A percentile compares a stretch with the other conserved stretches of the same genome.
Evolutionary conservation across 2,329 filamentous ascomycete genomes (phyloP).

Genomic region (Aureobasidium mangrovei): DNA sequence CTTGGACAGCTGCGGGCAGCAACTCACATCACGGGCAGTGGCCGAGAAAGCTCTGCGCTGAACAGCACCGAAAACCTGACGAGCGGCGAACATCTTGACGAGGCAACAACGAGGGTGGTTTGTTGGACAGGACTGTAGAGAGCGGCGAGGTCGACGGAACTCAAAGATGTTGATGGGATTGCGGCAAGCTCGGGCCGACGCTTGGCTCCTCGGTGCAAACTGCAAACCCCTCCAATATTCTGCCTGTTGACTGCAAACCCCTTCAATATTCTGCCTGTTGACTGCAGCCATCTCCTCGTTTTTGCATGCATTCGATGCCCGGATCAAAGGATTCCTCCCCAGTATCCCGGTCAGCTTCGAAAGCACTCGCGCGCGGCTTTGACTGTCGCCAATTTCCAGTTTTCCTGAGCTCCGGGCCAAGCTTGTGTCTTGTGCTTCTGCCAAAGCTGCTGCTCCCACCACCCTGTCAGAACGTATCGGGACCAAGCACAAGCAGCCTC

Average conservation of each 20-base stretch:
- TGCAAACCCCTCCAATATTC: no score
- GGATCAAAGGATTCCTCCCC: no score
- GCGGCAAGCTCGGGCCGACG: not conserved
- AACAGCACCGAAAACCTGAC: slow-evolving; percentile 40
- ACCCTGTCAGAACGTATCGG: not conserved
- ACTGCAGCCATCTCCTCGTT: no score
- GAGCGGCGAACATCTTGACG: slow-evolving; percentile 62
- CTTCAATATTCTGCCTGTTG: no score
- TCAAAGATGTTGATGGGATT: slow-evolving; percentile 6
- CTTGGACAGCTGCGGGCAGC: slow-evolving; percentile 11
- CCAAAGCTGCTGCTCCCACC: not conserved
- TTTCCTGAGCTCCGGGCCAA: not conserved
- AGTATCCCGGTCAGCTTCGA: no score
- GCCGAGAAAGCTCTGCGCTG: slow-evolving; percentile 46
- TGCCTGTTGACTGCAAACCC: no score
- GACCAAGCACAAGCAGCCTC: not conserved
- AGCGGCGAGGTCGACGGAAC: not conserved
- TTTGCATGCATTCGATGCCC: no score
- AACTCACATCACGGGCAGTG: slow-evolving; percentile 42
- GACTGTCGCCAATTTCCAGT: no score
- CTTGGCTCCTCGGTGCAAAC: not conserved
- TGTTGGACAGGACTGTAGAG: slow-evolving; percentile 6
- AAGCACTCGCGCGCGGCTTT: no score
- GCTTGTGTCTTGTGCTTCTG: not conserved
- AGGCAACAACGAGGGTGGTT: not conserved